Evolutionary conservation across 768 basidiomycete species (phyloP), one percentile per base, ranked within the genome.

Genomic region (Ephemerocybe angulata): DNA sequence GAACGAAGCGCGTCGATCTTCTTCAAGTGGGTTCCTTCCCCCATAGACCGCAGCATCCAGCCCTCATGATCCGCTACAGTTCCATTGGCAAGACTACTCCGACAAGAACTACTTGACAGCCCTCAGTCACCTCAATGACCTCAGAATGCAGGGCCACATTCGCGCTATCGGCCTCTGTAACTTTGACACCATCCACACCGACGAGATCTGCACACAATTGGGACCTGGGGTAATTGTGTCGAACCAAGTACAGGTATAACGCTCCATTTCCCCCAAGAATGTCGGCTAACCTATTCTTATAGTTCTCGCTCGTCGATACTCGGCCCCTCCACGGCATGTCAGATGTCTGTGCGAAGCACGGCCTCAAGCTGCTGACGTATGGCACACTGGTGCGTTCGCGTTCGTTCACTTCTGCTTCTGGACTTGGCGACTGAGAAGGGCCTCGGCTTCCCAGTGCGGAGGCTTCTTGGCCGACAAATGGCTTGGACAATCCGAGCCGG

Each of bases 271-370:
- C 25, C 50, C n/a, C n/a, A n/a, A n/a, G n/a, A n/a, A n/a, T n/a
- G 13, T 25, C 38, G 30, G 22, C 42, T 38, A 29, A 48, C 47
- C 37, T 38, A 13, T 22, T 33, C 30, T 17, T 44, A 5, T 60
- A 91, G 89, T 90, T 90, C 62, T 91, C 89, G 11, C 67, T 91
- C 54, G 83, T 91, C 58, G 89, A 91, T 65, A 83, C 83, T 8
- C 80, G 90, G 6, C 87, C 87, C 13, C 72, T 88, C 44, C 81
- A 88, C 63, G 86, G 81, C 35, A 86, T 91, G 87, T 79, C 79
- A 3, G 82, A 84, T 51, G 85, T 89, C 17, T 91, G 89, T 62
- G 72, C 80, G 65, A 81, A 80, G 59, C 86, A 91, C 63, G 72
- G 75, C 50, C 68, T 91, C 60, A 89, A 88, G 62, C 74, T 91